Evolutionary conservation across 2,329 filamentous ascomycete genomes (phyloP).

Genomic region (Fusarium duplospermum): DNA sequence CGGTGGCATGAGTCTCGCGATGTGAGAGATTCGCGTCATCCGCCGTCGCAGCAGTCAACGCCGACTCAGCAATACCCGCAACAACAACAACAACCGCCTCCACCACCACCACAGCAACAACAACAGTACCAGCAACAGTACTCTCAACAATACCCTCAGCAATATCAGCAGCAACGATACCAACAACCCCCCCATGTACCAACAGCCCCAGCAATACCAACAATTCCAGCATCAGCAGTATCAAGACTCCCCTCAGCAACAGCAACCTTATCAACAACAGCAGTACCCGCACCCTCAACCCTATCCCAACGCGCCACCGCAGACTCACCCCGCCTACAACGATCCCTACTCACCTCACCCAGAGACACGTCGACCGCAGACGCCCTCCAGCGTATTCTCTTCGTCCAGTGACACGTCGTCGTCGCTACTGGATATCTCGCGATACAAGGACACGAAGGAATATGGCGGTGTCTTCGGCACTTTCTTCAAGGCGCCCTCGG

Average conservation of each 20-base stretch:
- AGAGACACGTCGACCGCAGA: slow-evolving; percentile 43
- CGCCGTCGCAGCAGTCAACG: slow-evolving; percentile 13
- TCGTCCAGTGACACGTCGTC: slow-evolving; percentile 65
- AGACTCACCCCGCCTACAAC: slow-evolving; percentile 33
- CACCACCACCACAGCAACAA: slow-evolving; percentile 10
- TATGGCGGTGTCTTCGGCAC: slow-evolving; percentile 68
- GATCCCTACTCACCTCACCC: slow-evolving; percentile 26
- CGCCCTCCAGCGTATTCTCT: slow-evolving; percentile 52
- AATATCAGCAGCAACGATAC: slow-evolving; percentile 29
- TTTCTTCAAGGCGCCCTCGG: slow-evolving; percentile 73
- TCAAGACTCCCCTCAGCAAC: slow-evolving; percentile 34
- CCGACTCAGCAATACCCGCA: slow-evolving; percentile 27
- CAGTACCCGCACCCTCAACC: slow-evolving; percentile 34
- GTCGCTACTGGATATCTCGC: slow-evolving; percentile 75
- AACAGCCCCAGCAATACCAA: slow-evolving; percentile 35
- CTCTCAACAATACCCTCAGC: slow-evolving; percentile 7
- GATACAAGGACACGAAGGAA: slow-evolving; percentile 58
- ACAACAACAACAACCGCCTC: slow-evolving; percentile 27
- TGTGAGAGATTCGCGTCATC: slow-evolving; percentile 42
- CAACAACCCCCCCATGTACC: slow-evolving; percentile 34
- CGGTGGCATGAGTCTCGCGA: slow-evolving; percentile 54
- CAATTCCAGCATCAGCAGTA: slow-evolving; percentile 29
- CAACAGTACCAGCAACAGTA: slow-evolving; percentile 17
- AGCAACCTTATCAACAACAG: slow-evolving; percentile 22
- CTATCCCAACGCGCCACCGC: slow-evolving; percentile 33